Evolutionary conservation across 139 green algal genomes (phyloP).

Genomic region (Auxenochlorella pyrenoidosa): DNA sequence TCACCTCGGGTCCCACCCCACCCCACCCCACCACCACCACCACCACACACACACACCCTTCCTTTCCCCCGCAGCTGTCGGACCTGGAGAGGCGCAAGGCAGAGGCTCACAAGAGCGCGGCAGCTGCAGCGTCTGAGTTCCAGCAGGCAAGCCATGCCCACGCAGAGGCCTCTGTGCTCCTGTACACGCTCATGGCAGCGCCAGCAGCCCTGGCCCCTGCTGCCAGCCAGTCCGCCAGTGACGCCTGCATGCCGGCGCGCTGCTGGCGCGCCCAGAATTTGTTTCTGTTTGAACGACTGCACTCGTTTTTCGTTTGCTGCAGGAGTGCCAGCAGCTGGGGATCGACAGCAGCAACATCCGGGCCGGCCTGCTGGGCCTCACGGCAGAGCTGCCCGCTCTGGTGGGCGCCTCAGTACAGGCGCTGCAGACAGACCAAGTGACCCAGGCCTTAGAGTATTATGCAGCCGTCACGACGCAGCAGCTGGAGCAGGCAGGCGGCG

Average conservation of each 20-base stretch:
- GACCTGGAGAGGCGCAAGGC: slow-evolving; percentile 70
- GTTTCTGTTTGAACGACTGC: too few relatives aligned
- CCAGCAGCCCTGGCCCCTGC: too few relatives aligned
- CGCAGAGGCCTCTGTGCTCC: neutral
- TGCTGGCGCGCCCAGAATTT: too few relatives aligned
- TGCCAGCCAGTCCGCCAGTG: too few relatives aligned
- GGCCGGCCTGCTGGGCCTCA: slow-evolving; percentile 56
- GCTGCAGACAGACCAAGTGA: slow-evolving; percentile 25
- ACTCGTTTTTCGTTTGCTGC: too few relatives aligned
- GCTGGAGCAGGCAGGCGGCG: neutral
- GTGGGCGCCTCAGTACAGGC: slow-evolving; percentile 42
- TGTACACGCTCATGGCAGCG: too few relatives aligned
- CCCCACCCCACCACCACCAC: slow-evolving; percentile 46
- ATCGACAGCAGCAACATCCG: slow-evolving; percentile 51
- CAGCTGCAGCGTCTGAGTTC: slow-evolving; percentile 56
- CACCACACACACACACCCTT: too few relatives aligned
- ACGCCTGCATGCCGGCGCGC: too few relatives aligned
- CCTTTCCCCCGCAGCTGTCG: slow-evolving; percentile 38
- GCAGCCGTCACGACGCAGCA: slow-evolving; percentile 28
- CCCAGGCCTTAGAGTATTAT: slow-evolving; percentile 44
- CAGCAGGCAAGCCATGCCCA: slow-evolving; percentile 42
- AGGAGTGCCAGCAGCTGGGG: slow-evolving; percentile 68
- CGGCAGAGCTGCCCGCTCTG: slow-evolving; percentile 57
- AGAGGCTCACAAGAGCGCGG: slow-evolving; percentile 69
- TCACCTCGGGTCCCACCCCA: too few relatives aligned